A percentile compares a stretch with the other conserved stretches of the same genome.
phyloP scores from a whole-genome alignment of 345 rosid species.

The Aquilaria yunnanensis region DNA sequence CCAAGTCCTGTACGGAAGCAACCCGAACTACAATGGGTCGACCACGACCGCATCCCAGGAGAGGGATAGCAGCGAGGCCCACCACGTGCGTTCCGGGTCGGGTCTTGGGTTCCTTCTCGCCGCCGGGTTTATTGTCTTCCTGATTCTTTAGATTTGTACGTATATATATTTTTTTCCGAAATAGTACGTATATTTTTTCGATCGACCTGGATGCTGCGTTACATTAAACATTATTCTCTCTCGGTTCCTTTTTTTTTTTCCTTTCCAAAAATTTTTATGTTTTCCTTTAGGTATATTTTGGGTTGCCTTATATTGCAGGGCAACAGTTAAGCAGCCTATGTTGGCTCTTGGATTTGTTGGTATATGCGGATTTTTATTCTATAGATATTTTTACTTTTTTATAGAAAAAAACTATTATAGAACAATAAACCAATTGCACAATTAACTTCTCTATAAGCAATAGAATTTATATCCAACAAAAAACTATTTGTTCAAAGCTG shows the following conservation, averaged over 20 bases:
- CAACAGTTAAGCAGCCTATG: too few species aligned
- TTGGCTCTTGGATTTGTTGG: too few species aligned
- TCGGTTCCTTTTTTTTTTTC: background rate
- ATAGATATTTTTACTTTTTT: too few species aligned
- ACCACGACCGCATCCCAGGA: conserved; percentile 34
- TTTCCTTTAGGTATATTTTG: background rate
- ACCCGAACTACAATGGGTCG: conserved; percentile 59
- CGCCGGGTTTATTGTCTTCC: conserved; percentile 25
- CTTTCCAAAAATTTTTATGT: too few species aligned
- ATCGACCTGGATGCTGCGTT: background rate
- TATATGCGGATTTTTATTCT: too few species aligned
- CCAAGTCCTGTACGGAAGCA: conserved; percentile 66
- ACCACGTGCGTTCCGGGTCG: conserved; percentile 15
- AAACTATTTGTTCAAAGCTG: too few species aligned
- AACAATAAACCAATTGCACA: too few species aligned
- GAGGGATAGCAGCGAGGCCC: conserved; percentile 40
- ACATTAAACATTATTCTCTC: background rate
- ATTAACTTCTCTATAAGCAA: too few species aligned
- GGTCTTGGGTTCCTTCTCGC: conserved; percentile 21
- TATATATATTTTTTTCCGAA: background rate
- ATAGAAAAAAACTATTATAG: too few species aligned
- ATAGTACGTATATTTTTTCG: background rate
- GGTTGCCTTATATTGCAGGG: background rate
- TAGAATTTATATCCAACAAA: too few species aligned
- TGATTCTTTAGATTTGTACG: conserved; percentile 19